phyloP scores from a whole-genome alignment of 805 yeast genomes.

The Yarrowia porcina region DNA sequence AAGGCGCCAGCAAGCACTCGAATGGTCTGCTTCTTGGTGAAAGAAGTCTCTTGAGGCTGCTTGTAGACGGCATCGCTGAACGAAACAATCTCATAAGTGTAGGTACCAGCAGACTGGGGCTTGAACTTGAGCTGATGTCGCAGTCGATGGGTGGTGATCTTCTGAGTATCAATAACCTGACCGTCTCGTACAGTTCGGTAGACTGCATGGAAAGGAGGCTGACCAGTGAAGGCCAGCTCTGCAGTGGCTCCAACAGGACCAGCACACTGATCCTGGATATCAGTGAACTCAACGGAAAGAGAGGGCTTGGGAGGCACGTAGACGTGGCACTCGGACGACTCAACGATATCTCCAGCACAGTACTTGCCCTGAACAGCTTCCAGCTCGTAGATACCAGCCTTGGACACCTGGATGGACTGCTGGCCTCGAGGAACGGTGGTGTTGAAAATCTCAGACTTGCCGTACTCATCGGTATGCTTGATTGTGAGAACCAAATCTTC shows the following conservation, averaged over 20 bases:
- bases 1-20: constrained; percentile 43
- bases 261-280: constrained; percentile 81
- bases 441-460: constrained; percentile 33
- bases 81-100: constrained; percentile 64
- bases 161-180: constrained; percentile 35
- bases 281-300: constrained; percentile 45
- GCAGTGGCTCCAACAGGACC: constrained; percentile 86
- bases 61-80: constrained; percentile 64
- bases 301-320: constrained; percentile 58
- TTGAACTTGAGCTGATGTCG: constrained; percentile 61
- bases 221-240: constrained; percentile 65
- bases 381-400: constrained; percentile 67
- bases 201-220: constrained; percentile 74
- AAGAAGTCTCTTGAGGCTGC: constrained; percentile 30
- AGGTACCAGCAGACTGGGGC: constrained; percentile 80
- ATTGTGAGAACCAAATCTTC: constrained; percentile 48
- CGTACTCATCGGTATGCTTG: constrained; percentile 37
- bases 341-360: constrained; percentile 66
- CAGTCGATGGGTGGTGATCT: constrained; percentile 37
- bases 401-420: constrained; percentile 33
- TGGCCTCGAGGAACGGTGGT: constrained; percentile 27
- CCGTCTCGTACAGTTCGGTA: constrained; percentile 50
- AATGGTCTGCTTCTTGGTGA: constrained; percentile 37
- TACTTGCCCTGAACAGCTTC: constrained; percentile 52
- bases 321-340: constrained; percentile 52